Conservation (phyloP, 2,329 filamentous ascomycete species). For the Herpotrichia juniperi region DNA sequence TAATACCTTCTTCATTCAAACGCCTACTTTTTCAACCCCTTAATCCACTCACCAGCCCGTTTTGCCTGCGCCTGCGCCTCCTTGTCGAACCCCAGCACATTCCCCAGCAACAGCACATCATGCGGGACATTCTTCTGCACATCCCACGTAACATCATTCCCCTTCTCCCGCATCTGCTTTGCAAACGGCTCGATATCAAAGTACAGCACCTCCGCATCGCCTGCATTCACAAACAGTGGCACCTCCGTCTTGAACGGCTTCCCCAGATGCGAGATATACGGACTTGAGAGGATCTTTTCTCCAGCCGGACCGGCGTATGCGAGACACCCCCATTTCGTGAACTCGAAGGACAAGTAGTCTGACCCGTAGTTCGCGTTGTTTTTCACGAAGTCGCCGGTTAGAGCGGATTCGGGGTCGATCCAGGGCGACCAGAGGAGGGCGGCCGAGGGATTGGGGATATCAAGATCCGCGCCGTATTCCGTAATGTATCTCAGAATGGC, state of each 20-base stretch:
- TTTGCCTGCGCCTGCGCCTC: conserved; percentile 41
- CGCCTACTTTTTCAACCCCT: conserved; percentile 12
- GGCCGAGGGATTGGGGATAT: conserved; percentile 43
- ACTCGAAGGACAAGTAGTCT: conserved; percentile 50
- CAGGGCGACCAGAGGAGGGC: conserved; percentile 53
- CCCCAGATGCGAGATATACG: conserved; percentile 48
- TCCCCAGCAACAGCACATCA: conserved; percentile 53
- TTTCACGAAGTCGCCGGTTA: conserved; percentile 27
- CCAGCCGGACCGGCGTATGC: conserved; percentile 38
- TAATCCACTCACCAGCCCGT: conserved; percentile 47
- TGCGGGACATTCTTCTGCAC: conserved; percentile 51
- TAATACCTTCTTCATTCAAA: neutral
- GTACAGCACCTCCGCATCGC: conserved; percentile 50
- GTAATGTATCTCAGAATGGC: conserved; percentile 54
- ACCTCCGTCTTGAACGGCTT: conserved; percentile 47
- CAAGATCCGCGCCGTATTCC: conserved; percentile 44
- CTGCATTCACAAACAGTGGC: conserved; percentile 51
- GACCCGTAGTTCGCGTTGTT: conserved; percentile 42
- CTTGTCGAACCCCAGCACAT: conserved; percentile 50
- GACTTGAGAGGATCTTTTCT: conserved; percentile 15
- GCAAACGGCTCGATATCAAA: conserved; percentile 47
- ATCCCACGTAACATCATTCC: conserved; percentile 51
- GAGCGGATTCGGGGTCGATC: conserved; percentile 44
- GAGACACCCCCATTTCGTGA: conserved; percentile 52
- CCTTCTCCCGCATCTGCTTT: conserved; percentile 44